Evolutionary conservation across 1,139 yeast genomes (phyloP).

Genomic region (Torulaspora pretoriensis): DNA sequence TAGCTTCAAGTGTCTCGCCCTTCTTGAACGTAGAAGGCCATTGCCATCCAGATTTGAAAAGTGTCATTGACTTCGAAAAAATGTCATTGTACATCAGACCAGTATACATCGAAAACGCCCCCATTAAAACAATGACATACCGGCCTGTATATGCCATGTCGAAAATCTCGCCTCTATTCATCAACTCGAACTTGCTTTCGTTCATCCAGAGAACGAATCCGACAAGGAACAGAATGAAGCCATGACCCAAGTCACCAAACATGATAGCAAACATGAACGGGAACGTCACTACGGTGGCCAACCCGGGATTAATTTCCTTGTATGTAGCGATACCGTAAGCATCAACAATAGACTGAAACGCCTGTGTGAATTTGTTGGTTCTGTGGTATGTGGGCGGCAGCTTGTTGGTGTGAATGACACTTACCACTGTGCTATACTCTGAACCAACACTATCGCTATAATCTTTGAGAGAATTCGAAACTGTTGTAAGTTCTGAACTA

Average conservation of each 20-base stretch:
- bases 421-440: conserved; percentile 59
- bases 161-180: conserved; percentile 72
- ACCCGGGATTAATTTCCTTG: conserved; percentile 75
- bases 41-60: conserved; percentile 70
- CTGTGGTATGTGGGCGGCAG: conserved; percentile 78
- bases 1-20: conserved; percentile 57
- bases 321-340: conserved; percentile 77
- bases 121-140: conserved; percentile 70
- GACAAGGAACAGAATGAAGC: conserved; percentile 58
- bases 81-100: conserved; percentile 74
- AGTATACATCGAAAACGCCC: conserved; percentile 71
- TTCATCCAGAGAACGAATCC: conserved; percentile 56
- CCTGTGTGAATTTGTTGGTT: conserved; percentile 70
- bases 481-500: conserved; percentile 44
- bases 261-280: conserved; percentile 85
- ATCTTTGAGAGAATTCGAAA: conserved; percentile 39
- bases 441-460: conserved; percentile 38
- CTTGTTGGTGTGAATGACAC: conserved; percentile 59
- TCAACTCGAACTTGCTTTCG: conserved; percentile 53
- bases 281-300: conserved; percentile 74
- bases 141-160: conserved; percentile 81
- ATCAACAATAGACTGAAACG: conserved; percentile 73
- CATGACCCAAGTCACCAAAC: conserved; percentile 88
- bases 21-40: conserved; percentile 59
- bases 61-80: conserved; percentile 71